Evolutionary conservation across 148 eudicot genomes (phyloP).

Genomic region (Selenicereus undatus): DNA sequence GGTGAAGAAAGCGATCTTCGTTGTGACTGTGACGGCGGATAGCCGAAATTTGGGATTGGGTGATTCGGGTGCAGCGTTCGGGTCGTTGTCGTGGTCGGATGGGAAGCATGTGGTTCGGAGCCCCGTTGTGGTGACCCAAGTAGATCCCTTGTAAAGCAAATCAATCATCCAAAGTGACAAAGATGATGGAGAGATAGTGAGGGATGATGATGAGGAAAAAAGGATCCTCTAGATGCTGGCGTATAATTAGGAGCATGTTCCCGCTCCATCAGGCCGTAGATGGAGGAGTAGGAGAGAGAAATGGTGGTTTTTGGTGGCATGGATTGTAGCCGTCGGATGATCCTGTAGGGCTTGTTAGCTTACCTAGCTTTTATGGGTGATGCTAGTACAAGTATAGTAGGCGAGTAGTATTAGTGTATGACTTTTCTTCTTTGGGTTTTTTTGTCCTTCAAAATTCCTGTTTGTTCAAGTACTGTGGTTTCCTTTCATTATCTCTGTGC

Average conservation of each 20-base stretch:
- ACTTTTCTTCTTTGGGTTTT: not conserved
- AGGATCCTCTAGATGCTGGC: not conserved
- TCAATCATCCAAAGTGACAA: no score
- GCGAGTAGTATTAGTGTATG: not conserved
- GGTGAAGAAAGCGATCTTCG: constrained; percentile 48
- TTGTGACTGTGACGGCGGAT: constrained; percentile 60
- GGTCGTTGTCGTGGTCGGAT: constrained; percentile 70
- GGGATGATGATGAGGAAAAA: not conserved
- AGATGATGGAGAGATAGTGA: not conserved
- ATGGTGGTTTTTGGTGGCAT: not conserved
- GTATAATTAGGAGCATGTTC: constrained; percentile 6
- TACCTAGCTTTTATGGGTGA: constrained; percentile 8
- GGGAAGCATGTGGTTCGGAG: constrained; percentile 91
- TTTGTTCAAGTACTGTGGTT: not conserved
- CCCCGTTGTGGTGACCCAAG: constrained; percentile 82
- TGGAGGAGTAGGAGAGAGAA: not conserved
- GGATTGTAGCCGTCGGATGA: not conserved
- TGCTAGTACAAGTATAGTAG: not conserved
- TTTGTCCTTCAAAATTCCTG: not conserved
- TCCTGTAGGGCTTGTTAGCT: not conserved
- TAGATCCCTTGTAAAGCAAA: constrained; percentile 47
- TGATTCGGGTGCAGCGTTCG: constrained; percentile 75
- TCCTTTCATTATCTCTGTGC: not conserved
- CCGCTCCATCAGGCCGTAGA: not conserved
- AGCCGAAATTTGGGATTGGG: constrained; percentile 51